Conservation (phyloP, 2,329 filamentous ascomycete genomes). For the Aspergillus pseudonomiae region DNA sequence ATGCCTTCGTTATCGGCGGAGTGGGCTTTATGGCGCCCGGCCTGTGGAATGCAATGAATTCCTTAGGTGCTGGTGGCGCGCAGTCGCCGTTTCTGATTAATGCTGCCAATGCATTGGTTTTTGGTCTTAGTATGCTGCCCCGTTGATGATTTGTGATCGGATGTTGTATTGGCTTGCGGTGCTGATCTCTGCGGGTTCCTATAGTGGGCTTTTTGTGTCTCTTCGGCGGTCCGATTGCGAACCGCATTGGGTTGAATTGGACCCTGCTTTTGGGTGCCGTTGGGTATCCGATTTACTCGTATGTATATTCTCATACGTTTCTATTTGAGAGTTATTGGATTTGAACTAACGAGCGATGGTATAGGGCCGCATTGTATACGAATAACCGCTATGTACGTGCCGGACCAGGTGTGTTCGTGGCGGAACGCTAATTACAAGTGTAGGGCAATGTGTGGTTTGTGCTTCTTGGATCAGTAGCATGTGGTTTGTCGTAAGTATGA, state of each 20-base stretch:
- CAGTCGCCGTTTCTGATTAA: conserved; percentile 57
- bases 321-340: background rate
- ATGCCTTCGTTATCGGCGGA: conserved; percentile 56
- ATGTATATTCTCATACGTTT: background rate
- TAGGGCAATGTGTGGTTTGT: conserved; percentile 57
- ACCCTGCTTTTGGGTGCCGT: conserved; percentile 48
- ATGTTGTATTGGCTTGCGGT: background rate
- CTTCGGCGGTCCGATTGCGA: conserved; percentile 53
- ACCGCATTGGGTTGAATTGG: conserved; percentile 52
- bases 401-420: too few relatives aligned
- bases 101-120: conserved; percentile 56
- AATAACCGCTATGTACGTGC: conserved; percentile 34
- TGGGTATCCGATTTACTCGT: conserved; percentile 53
- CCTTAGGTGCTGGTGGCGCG: conserved; percentile 56
- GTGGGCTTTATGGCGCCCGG: conserved; percentile 53
- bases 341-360: background rate
- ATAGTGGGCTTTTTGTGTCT: conserved; percentile 48
- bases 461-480: conserved; percentile 52
- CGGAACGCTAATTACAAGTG: conserved; percentile 7
- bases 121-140: conserved; percentile 36
- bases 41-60: conserved; percentile 61
- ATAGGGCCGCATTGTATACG: conserved; percentile 50
- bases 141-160: background rate
- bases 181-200: conserved; percentile 21
- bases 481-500: conserved; percentile 45